phyloP scores from a whole-genome alignment of 1,139 yeast genomes.

The Schwanniomyces etchellsii region DNA sequence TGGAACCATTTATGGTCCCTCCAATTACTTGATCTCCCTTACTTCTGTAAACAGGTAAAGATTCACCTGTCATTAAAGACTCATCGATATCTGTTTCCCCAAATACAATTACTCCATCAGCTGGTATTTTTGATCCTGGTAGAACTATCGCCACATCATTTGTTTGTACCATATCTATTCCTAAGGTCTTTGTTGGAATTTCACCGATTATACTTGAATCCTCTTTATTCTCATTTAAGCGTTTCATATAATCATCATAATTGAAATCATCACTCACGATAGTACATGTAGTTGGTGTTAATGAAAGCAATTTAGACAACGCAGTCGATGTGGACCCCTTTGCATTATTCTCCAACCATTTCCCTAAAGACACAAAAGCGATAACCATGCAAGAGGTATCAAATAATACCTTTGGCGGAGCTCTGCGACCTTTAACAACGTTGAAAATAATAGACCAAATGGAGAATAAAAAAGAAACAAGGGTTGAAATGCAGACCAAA shows the following conservation, averaged over 20 bases:
- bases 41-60: conserved; percentile 62
- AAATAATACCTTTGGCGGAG: conserved; percentile 67
- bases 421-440: conserved; percentile 30
- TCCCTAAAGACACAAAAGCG: conserved; percentile 80
- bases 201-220: conserved; percentile 2
- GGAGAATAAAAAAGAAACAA: conserved; percentile 74
- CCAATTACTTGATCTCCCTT: conserved; percentile 69
- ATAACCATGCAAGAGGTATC: conserved; percentile 86
- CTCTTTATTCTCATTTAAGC: conserved; percentile 6
- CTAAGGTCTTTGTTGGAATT: conserved; percentile 30
- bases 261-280: conserved; percentile 42
- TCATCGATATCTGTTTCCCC: conserved; percentile 88
- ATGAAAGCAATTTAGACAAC: conserved; percentile 67
- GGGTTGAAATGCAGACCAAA: conserved; percentile 76
- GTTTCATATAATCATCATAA: conserved; percentile 18
- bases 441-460: conserved; percentile 48
- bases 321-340: conserved; percentile 93
- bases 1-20: conserved; percentile 84
- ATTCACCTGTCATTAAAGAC: conserved; percentile 86
- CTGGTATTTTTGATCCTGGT: conserved; percentile 88
- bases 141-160: conserved; percentile 71
- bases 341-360: conserved; percentile 86
- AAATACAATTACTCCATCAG: conserved; percentile 75
- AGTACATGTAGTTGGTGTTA: conserved; percentile 74
- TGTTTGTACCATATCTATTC: conserved; percentile 71